These are phyloP conservation scores for Allium cepa DNA, from an alignment of 106 monocot genomes.

Conservation along the genomic window DNA sequence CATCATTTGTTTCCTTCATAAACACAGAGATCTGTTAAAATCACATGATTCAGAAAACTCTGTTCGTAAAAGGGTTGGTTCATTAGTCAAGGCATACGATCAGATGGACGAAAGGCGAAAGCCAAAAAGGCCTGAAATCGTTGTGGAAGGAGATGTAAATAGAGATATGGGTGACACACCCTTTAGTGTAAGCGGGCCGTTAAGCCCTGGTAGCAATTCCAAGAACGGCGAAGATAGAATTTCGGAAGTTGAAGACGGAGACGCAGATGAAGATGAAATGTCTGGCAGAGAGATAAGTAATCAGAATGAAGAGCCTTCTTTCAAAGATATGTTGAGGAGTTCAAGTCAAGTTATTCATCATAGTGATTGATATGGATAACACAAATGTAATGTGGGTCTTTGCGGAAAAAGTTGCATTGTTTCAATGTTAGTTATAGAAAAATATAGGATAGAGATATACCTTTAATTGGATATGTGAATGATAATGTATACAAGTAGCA, in stretches of 20 bases:
- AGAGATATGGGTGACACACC: not conserved
- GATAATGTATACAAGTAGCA: too few species aligned
- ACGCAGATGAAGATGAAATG: slow-evolving; percentile 4
- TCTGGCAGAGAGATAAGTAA: slow-evolving; percentile 22
- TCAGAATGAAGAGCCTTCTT: slow-evolving; percentile 26
- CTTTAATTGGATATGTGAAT: too few species aligned
- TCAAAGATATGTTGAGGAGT: slow-evolving; percentile 18
- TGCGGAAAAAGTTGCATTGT: too few species aligned
- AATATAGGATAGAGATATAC: too few species aligned
- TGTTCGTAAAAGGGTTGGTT: slow-evolving; percentile 3
- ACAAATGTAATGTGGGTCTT: too few species aligned
- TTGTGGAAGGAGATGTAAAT: not conserved
- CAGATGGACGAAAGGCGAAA: slow-evolving; percentile 4
- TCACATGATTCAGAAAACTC: not conserved
- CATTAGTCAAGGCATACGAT: slow-evolving; percentile 20
- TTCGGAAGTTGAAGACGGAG: slow-evolving; percentile 20
- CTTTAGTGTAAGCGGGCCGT: not conserved
- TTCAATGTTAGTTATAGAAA: too few species aligned
- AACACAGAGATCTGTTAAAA: slow-evolving; percentile 8
- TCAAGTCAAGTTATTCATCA: too few species aligned
- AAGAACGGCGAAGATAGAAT: not conserved
- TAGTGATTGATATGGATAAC: too few species aligned
- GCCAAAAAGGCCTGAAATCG: not conserved
- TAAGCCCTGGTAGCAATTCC: slow-evolving; percentile 23
- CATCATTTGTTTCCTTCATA: slow-evolving; percentile 6